These are phyloP conservation scores for Helicostylum pulchrum DNA, from an alignment of 192 early-diverging fungal species.

Conservation along the genomic window DNA sequence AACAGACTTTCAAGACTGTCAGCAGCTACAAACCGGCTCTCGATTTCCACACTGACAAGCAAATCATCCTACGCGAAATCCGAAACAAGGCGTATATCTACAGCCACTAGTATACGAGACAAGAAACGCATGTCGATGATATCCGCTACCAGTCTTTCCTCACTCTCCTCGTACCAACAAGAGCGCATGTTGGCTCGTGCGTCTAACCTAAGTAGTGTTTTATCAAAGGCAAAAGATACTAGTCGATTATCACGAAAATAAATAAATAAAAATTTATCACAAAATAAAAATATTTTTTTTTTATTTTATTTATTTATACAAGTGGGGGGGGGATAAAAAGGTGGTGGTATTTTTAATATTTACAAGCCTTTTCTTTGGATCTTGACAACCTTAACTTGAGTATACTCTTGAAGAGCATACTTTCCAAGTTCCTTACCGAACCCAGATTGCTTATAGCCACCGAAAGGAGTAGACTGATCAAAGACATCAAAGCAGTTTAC, in stretches of 20 bases:
- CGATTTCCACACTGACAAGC: conserved; percentile 1
- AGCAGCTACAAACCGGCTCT: conserved; percentile 5
- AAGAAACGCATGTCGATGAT: conserved; percentile 25
- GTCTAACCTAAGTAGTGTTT: conserved; percentile 23
- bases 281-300: too few species aligned
- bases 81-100: neutral
- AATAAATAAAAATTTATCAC: neutral
- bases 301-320: too few species aligned
- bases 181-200: conserved; percentile 29
- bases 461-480: conserved; percentile 77
- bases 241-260: neutral
- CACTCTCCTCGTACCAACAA: conserved; percentile 33
- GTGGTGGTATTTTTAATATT: neutral
- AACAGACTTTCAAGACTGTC: neutral
- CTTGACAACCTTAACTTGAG: conserved; percentile 17
- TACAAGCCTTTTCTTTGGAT: conserved; percentile 2
- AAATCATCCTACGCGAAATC: neutral
- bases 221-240: conserved; percentile 8
- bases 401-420: conserved; percentile 13
- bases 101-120: conserved; percentile 13
- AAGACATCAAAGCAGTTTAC: conserved; percentile 76
- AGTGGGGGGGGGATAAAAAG: too few species aligned
- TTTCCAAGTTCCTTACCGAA: conserved; percentile 24
- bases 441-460: conserved; percentile 65
- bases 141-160: conserved; percentile 29